phyloP scores from a whole-genome alignment of 495 filamentous ascomycete species.

The Rusavskia elegans region DNA sequence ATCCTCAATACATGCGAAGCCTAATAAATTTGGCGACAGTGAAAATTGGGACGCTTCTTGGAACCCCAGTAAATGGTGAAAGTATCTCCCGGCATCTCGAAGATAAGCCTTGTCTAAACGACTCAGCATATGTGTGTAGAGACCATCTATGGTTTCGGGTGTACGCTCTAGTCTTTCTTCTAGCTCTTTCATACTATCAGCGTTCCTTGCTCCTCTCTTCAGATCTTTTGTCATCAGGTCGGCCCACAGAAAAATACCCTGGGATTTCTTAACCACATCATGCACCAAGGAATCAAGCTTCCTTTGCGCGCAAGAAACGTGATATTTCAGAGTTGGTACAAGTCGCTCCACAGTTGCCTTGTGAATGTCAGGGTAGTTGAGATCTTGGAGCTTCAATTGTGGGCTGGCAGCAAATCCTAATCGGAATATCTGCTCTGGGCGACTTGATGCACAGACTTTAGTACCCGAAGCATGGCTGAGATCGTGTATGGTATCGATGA shows the following conservation, averaged over 20 bases:
- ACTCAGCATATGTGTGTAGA: constrained; percentile 6
- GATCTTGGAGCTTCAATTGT: neutral
- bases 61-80: neutral
- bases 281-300: neutral
- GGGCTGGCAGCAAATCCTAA: constrained; percentile 15
- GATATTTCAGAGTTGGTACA: neutral
- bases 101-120: constrained; percentile 4
- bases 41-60: neutral
- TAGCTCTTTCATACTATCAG: neutral
- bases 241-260: constrained; percentile 22
- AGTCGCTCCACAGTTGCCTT: neutral
- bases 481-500: constrained; percentile 11
- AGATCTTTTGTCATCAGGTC: constrained; percentile 2
- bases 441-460: constrained; percentile 35
- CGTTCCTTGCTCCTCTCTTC: constrained; percentile 3
- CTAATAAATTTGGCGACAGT: neutral
- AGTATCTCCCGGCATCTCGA: neutral
- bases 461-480: constrained; percentile 12
- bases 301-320: neutral
- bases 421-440: constrained; percentile 29
- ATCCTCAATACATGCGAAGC: neutral
- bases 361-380: constrained; percentile 2
- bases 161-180: neutral
- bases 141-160: constrained; percentile 4
- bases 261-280: constrained; percentile 14